A percentile compares a stretch with the other conserved stretches of the same genome.
Conservation (phyloP, 208 protist species). For the Sergeia podlipaevii region DNA sequence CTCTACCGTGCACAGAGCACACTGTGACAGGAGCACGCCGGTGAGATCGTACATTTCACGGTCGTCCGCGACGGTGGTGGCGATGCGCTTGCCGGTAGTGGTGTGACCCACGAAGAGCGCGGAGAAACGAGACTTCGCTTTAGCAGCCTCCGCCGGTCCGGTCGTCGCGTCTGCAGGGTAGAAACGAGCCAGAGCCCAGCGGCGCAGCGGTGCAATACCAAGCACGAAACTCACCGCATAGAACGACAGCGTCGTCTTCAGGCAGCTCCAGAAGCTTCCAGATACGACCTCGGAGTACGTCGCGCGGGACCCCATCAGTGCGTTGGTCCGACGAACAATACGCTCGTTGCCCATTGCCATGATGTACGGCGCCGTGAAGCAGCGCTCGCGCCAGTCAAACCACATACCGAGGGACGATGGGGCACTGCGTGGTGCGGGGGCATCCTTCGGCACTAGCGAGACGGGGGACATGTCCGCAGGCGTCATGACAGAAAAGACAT, state of each 20-base stretch:
- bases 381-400: conserved; percentile 40
- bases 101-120: conserved; percentile 53
- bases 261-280: conserved; percentile 25
- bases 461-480: conserved; percentile 31
- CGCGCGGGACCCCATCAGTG: conserved; percentile 44
- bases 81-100: conserved; percentile 32
- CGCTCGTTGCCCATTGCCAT: conserved; percentile 71
- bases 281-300: conserved; percentile 51
- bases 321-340: conserved; percentile 81
- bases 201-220: conserved; percentile 35
- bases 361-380: conserved; percentile 51
- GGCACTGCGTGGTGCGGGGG: conserved; percentile 21
- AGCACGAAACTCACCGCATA: conserved; percentile 22
- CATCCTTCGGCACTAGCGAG: conserved; percentile 32
- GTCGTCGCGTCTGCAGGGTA: conserved; percentile 23
- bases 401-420: conserved; percentile 40
- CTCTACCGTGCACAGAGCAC: conserved; percentile 38
- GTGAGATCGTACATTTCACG: conserved; percentile 73
- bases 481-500: conserved; percentile 20
- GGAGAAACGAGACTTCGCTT: conserved; percentile 36
- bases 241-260: conserved; percentile 15
- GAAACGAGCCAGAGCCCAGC: conserved; percentile 24
- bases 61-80: conserved; percentile 20
- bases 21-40: conserved; percentile 55
- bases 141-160: conserved; percentile 45